These are phyloP conservation scores for Castanospermum australe DNA, from an alignment of 306 rosid species.

Conservation along the genomic window DNA sequence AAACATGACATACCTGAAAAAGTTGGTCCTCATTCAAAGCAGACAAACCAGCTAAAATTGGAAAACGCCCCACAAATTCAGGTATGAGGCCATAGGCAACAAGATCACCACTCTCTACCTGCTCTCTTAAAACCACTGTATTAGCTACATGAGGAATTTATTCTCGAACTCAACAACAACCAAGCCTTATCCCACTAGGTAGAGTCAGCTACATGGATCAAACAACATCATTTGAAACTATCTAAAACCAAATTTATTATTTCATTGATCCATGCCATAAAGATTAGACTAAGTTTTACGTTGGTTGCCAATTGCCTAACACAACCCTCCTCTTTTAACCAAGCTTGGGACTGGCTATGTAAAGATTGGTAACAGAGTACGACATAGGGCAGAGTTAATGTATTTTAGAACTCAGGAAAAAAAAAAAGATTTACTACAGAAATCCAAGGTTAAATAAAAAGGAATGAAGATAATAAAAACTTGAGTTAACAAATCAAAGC, in stretches of 20 bases:
- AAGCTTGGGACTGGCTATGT: too few species aligned
- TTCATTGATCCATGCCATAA: too few species aligned
- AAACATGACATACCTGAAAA: slow-evolving; percentile 46
- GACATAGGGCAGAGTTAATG: too few species aligned
- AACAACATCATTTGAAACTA: too few species aligned
- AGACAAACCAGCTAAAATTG: slow-evolving; percentile 62
- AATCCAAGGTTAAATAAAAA: background rate
- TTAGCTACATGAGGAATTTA: slow-evolving; percentile 14
- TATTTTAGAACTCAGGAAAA: background rate
- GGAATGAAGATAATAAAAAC: background rate
- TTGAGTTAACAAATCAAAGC: slow-evolving; percentile 21
- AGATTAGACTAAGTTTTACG: too few species aligned
- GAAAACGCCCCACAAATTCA: slow-evolving; percentile 76
- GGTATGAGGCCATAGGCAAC: slow-evolving; percentile 73
- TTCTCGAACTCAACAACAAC: background rate
- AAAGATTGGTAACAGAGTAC: too few species aligned
- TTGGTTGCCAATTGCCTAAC: too few species aligned
- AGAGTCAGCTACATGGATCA: too few species aligned
- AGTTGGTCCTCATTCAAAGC: slow-evolving; percentile 74
- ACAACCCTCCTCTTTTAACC: too few species aligned
- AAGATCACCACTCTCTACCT: slow-evolving; percentile 76
- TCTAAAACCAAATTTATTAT: too few species aligned
- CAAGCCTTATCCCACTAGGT: too few species aligned
- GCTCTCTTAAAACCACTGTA: slow-evolving; percentile 17
- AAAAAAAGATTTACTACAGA: background rate